Conservation (phyloP, 441 rosid genomes). For the Erodium chrysanthum region DNA sequence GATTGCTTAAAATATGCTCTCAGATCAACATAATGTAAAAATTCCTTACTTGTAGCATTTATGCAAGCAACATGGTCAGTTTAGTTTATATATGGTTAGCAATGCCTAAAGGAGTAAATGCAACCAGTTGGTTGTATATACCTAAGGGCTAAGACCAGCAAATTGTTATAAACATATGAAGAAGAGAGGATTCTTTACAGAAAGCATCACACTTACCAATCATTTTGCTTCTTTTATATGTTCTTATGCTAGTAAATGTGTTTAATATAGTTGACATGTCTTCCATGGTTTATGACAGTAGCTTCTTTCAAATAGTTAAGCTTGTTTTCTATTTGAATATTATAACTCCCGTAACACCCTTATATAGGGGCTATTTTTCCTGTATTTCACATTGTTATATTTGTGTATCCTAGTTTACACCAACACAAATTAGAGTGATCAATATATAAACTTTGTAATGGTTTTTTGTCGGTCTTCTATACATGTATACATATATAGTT, state of each 20-base stretch:
- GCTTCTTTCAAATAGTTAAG: neutral
- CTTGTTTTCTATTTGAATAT: neutral
- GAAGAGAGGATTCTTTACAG: neutral
- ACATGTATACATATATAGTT: neutral
- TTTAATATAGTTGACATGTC: too few relatives aligned
- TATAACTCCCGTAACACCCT: too few relatives aligned
- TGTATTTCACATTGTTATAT: too few relatives aligned
- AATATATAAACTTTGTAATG: too few relatives aligned
- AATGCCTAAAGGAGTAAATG: conserved; percentile 1
- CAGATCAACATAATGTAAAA: neutral
- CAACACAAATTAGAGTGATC: too few relatives aligned
- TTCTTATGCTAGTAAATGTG: too few relatives aligned
- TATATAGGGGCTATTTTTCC: too few relatives aligned
- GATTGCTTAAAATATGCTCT: neutral
- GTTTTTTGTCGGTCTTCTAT: neutral
- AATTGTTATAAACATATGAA: neutral
- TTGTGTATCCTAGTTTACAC: too few relatives aligned
- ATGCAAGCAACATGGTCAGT: neutral
- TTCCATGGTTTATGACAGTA: neutral
- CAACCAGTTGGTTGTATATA: neutral
- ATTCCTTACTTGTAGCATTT: neutral
- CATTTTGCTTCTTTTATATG: neutral
- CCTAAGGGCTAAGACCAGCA: neutral
- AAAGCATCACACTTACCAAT: neutral
- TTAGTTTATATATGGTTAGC: neutral